Conservation (phyloP, 23 red algal genomes). For the Gracilaria caudata region DNA sequence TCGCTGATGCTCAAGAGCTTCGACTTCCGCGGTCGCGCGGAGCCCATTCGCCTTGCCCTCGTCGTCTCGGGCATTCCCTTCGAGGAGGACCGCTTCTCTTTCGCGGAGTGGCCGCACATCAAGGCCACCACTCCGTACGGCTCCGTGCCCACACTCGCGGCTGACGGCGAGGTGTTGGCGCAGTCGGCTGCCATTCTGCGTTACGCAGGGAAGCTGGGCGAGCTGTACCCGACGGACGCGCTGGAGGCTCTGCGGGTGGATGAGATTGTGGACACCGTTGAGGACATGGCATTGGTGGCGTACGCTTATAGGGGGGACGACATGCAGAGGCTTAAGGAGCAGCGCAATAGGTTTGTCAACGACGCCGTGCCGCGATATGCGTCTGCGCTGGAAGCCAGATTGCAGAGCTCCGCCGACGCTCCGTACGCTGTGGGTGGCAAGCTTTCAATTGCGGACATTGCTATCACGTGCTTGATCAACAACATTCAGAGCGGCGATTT, state of each 20-base stretch:
- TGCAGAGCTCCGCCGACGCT: constrained; percentile 11
- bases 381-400: constrained; percentile 21
- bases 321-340: constrained; percentile 19
- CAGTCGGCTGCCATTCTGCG: constrained; percentile 50
- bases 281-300: constrained; percentile 11
- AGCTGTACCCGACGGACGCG: constrained; percentile 37
- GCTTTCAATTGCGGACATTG: constrained; percentile 38
- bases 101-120: constrained; percentile 12
- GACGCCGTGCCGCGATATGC: constrained; percentile 34
- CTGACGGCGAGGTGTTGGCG: constrained; percentile 17
- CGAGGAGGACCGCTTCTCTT: constrained; percentile 30
- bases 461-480: constrained; percentile 2
- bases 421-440: constrained; percentile 21
- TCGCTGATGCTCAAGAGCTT: background rate
- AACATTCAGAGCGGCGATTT: background rate
- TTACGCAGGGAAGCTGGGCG: constrained; percentile 45
- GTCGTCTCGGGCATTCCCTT: constrained; percentile 32
- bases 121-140: constrained; percentile 53
- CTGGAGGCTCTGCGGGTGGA: constrained; percentile 42
- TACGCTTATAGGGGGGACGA: constrained; percentile 4
- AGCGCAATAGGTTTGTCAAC: background rate
- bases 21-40: constrained; percentile 27
- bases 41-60: constrained; percentile 44
- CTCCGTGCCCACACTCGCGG: constrained; percentile 21
- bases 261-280: constrained; percentile 30